Base-by-base conservation (phyloP, 148 eudicot genomes). In the Dianthus caryophyllus region DNA sequence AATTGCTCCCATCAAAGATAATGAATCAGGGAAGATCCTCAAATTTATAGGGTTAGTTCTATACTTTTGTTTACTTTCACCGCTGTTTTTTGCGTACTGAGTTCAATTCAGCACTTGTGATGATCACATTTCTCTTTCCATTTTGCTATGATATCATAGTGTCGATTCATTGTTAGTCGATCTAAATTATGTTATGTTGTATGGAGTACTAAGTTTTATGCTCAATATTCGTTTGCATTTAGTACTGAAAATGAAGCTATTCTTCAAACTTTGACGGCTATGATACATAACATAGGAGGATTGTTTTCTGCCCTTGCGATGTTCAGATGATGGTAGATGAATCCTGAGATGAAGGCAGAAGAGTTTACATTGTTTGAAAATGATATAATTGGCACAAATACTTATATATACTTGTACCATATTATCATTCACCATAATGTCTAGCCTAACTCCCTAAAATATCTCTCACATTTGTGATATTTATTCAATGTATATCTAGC, bases 1-100 rank as follows among this genome's bases (percentile, higher is more conserved):
- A 0, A 79, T 94, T 78, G 77, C 98, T 33, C 97, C 98, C 24
- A 94, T 94, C 72, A 94, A 94, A 77, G 96, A 94, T n/a, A n/a
- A n/a, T 68, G 98, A 94, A 70, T 63, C 78, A 25, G 96, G 96
- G 13, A 88, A 84, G 69, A 81, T 86, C 41, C 96, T 94, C 66
- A 90, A 94, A 67, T 82, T 80, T 71, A 94, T 89, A 49, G 98
- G 96, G 98, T 94, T 69, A 70, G 83, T 73, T 46, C 61, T 24
- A 5, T 17, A 6, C 4, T 26, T 31, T 33, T 11, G 2, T 30
- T 31, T 64, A 46, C 8, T 14, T 6, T 21, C 1, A 6, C 54
- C 46, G 26, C 56, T 38, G 15, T 20, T 47, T 38, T 47, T 47
- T 49, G 49, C 29, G 5, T 15, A 8, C 20, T 7, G 41, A 5